Evolutionary conservation across 108 stramenopile genomes (phyloP), one percentile per base, ranked within the genome.

Genomic region (Nitzschia sp.): DNA sequence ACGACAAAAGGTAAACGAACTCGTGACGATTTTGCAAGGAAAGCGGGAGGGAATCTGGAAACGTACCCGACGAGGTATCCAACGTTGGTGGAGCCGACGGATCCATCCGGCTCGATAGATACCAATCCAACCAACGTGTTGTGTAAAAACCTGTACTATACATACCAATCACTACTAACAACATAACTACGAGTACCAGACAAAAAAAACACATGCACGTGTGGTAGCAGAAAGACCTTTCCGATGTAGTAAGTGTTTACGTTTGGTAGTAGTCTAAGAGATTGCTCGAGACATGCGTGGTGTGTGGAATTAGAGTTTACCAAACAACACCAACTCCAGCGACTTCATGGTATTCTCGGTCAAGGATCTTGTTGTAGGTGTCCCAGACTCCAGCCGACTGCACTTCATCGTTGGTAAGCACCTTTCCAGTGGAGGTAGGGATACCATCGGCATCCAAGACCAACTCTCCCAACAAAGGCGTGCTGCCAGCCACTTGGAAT

Each of bases 291-390:
- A n/a, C n/a, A n/a, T n/a, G n/a, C n/a, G n/a, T n/a, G n/a, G 46
- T 48, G 17, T 48, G 29, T 38, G n/a, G n/a, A n/a, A 39, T 59
- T 59, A 12, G 2, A 2, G 52, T 42, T 84, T 88, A 92, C 77
- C 83, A 87, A 43, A 90, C 85, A 42, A 89, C 87, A 66, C 92
- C 92, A 52, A 89, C 84, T 52, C 92, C 92, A 50, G 77, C 76
- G 48, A 93, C 79, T 55, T 87, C 87, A 50, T 83, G 82, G 48
- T 85, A 93, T 46, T 93, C 86, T 80, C 85, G 87, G 69, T 79
- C 83, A 64, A 93, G 77, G 51, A 93, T 80, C 26, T 80, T 79
- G 55, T 66, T 57, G 76, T 80, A 86, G 48, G 86, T 80, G 21
- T 83, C 82, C 88, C 86, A 90, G 24, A 63, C 70, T 44, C 75